Base-by-base conservation (phyloP, 805 yeast species). In the Wickerhamomyces silvicola region DNA sequence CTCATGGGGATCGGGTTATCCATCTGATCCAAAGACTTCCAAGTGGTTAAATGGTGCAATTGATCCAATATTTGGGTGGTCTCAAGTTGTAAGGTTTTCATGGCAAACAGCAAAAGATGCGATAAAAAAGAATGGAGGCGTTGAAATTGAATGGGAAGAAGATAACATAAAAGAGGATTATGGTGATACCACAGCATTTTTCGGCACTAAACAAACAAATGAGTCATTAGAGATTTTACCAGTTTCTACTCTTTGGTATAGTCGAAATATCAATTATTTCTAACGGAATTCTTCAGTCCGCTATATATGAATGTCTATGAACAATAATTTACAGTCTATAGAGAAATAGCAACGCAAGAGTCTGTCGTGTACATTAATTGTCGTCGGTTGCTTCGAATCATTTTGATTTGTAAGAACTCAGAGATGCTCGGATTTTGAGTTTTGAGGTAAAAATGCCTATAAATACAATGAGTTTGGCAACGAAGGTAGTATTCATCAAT, bases 41-140 rank as follows among this genome's bases (percentile, higher is more conserved):
- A 47, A 47, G 22, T 92, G 96, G 95, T 60, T 92, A 24, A 67
- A 71, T 24, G 43, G 56, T 1, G 63, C 68, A 16, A 73, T 83
- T 18, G 84, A 85, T 52, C 70, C 70, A 10, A 62, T 90, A 10
- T 84, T 84, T 57, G 97, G 97, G 0, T 92, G 97, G 97, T 69
- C 75, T 31, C 57, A 64, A 6, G 73, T 80, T 28, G 68, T 81
- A 7, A 61, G 99, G 31, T 92, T 80, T 48, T 85, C 94, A 23
- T 92, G 99, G 99, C 92, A 85, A 46, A 92, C 98, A 0, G 76
- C 95, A 2, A 76, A 74, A 43, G 94, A 85, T 39, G 65, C 83
- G 22, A 56, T 90, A 24, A 66, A 65, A 10, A 71, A 66, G 24
- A 62, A 67, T 27, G 69, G 68, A 0, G 76, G 74, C 4, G 59